phyloP scores from a whole-genome alignment of 2,329 filamentous ascomycete genomes.

The Pseudopithomyces maydicus region DNA sequence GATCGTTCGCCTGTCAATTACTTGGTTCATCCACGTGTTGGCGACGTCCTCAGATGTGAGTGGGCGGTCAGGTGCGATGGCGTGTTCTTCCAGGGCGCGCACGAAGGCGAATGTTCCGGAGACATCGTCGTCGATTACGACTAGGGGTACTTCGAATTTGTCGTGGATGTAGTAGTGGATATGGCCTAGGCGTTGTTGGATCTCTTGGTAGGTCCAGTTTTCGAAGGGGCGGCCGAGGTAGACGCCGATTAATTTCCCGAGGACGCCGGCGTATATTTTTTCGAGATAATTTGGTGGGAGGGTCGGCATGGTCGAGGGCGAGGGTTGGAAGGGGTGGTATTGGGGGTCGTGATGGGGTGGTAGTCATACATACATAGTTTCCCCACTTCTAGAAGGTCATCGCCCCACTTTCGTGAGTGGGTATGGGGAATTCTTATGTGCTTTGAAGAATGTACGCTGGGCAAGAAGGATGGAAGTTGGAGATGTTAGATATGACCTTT shows the following conservation, averaged over 20 bases:
- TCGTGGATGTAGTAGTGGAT: constrained; percentile 15
- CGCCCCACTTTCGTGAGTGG: too few relatives aligned
- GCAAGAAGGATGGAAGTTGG: too few relatives aligned
- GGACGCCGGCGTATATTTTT: constrained; percentile 46
- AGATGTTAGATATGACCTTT: too few relatives aligned
- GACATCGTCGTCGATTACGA: constrained; percentile 16
- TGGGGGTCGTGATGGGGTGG: too few relatives aligned
- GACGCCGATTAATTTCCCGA: constrained; percentile 48
- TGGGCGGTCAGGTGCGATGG: not conserved
- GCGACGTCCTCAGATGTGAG: constrained; percentile 6
- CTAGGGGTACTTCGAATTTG: constrained; percentile 5
- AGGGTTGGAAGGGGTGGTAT: too few relatives aligned
- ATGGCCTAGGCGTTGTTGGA: constrained; percentile 36
- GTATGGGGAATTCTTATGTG: too few relatives aligned
- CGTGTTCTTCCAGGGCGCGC: constrained; percentile 31
- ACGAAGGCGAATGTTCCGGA: constrained; percentile 42
- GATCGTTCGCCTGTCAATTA: constrained; percentile 36
- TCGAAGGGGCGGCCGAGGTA: constrained; percentile 48
- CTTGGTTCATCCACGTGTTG: constrained; percentile 35
- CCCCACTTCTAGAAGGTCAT: too few relatives aligned
- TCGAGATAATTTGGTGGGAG: constrained; percentile 35
- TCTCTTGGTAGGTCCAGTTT: constrained; percentile 44
- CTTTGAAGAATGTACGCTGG: too few relatives aligned
- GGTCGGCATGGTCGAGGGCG: too few relatives aligned
- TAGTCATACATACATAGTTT: too few relatives aligned